Conservation (phyloP, 78 protist species). For the Andalucia godoyi region DNA sequence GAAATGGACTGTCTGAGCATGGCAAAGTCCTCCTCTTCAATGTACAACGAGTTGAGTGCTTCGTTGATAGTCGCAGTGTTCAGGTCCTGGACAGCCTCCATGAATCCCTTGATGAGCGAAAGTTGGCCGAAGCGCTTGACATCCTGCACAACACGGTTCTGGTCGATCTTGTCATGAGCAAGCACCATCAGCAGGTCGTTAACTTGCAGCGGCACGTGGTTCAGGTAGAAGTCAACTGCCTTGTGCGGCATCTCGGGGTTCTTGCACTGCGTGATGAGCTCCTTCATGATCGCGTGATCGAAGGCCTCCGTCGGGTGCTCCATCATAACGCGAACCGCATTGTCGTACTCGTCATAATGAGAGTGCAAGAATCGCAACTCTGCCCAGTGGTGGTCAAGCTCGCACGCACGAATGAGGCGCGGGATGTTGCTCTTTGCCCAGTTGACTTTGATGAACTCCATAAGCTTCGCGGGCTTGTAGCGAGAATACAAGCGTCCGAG, state of each 20-base stretch:
- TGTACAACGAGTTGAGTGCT: conserved; percentile 81
- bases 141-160: conserved; percentile 56
- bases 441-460: conserved; percentile 91
- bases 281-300: conserved; percentile 87
- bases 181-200: conserved; percentile 74
- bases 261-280: conserved; percentile 70
- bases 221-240: conserved; percentile 79
- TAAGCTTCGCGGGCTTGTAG: conserved; percentile 84
- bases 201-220: conserved; percentile 35
- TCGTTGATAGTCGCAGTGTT: conserved; percentile 72
- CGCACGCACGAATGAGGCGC: conserved; percentile 73
- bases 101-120: conserved; percentile 82
- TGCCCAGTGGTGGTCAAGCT: conserved; percentile 75
- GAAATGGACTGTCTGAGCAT: conserved; percentile 76
- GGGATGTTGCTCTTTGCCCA: conserved; percentile 83
- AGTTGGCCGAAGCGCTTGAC: conserved; percentile 30
- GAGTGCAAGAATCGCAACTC: conserved; percentile 89
- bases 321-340: conserved; percentile 87
- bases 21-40: conserved; percentile 93
- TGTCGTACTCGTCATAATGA: conserved; percentile 92
- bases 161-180: conserved; percentile 71
- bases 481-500: conserved; percentile 91
- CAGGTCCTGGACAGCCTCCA: conserved; percentile 58
- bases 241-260: conserved; percentile 86
- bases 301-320: conserved; percentile 88